Evolutionary conservation across 345 rosid genomes (phyloP).

Genomic region (Salix dunnii): DNA sequence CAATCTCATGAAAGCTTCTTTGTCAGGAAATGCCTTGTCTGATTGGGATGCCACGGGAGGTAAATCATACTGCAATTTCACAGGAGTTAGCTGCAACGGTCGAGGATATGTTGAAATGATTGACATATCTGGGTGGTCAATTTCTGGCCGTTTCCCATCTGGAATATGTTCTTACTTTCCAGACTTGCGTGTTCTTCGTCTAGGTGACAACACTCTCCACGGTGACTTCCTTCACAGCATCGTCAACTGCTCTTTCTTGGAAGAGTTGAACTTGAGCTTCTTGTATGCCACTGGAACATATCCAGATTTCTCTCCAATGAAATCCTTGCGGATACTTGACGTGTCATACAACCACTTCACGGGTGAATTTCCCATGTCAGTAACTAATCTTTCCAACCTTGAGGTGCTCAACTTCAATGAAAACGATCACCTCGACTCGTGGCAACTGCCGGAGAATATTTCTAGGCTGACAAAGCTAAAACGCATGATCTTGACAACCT

Average conservation of each 20-base stretch:
- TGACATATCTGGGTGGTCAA: constrained; percentile 55
- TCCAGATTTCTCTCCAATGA: constrained; percentile 30
- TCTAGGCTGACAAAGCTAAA: constrained; percentile 48
- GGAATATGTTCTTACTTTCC: constrained; percentile 69
- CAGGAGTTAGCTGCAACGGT: constrained; percentile 59
- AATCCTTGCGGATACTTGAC: constrained; percentile 18
- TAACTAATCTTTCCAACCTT: constrained; percentile 25
- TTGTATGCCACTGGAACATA: constrained; percentile 17
- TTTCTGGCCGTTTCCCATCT: constrained; percentile 62
- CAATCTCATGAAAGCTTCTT: constrained; percentile 50
- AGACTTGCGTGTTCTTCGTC: constrained; percentile 58
- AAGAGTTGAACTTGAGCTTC: constrained; percentile 26
- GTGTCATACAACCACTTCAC: constrained; percentile 28
- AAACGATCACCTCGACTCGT: constrained; percentile 13
- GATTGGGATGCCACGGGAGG: constrained; percentile 53
- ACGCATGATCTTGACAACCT: constrained; percentile 61
- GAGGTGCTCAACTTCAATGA: constrained; percentile 31
- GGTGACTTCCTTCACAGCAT: constrained; percentile 54
- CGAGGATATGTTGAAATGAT: constrained; percentile 52
- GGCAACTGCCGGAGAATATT: constrained; percentile 31
- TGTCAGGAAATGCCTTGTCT: constrained; percentile 48
- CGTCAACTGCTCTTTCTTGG: constrained; percentile 65
- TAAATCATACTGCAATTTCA: constrained; percentile 53
- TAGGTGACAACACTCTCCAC: constrained; percentile 48
- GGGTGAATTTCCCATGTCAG: constrained; percentile 28